Percentiles rank a stretch among this genome's conserved stretches.
These are phyloP conservation scores for Barnettozyma hawaiiensis DNA, from an alignment of 1,139 yeast species.

Conservation along the genomic window DNA sequence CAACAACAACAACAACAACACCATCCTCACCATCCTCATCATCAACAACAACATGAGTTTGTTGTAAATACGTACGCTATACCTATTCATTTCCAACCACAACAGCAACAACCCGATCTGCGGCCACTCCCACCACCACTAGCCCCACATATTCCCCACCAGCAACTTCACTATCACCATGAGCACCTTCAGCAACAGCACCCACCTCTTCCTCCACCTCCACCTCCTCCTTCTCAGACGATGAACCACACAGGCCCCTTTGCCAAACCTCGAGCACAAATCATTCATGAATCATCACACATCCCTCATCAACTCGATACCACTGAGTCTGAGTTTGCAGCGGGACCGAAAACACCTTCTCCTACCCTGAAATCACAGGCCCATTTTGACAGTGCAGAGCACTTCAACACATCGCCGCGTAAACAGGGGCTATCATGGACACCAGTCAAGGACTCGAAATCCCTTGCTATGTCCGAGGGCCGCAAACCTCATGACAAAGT, in stretches of 20 bases:
- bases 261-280: background rate
- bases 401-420: conserved; percentile 19
- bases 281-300: background rate
- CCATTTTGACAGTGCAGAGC: conserved; percentile 21
- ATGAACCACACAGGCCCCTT: background rate
- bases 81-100: no score
- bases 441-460: conserved; percentile 1
- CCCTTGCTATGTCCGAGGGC: conserved; percentile 5
- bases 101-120: background rate
- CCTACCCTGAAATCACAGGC: conserved; percentile 32
- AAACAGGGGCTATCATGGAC: conserved; percentile 11
- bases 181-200: background rate
- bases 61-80: no score
- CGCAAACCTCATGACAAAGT: conserved; percentile 35
- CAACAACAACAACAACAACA: conserved; percentile 7
- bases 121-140: background rate
- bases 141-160: conserved; percentile 1
- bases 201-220: no score
- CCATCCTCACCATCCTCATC: conserved; percentile 1
- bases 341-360: conserved; percentile 30
- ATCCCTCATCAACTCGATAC: conserved; percentile 6
- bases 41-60: conserved; percentile 1
- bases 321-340: conserved; percentile 14
- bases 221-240: no score
- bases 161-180: background rate